phyloP scores from a whole-genome alignment of 1,284 basidiomycete genomes.

The Rhodofomes roseus region DNA sequence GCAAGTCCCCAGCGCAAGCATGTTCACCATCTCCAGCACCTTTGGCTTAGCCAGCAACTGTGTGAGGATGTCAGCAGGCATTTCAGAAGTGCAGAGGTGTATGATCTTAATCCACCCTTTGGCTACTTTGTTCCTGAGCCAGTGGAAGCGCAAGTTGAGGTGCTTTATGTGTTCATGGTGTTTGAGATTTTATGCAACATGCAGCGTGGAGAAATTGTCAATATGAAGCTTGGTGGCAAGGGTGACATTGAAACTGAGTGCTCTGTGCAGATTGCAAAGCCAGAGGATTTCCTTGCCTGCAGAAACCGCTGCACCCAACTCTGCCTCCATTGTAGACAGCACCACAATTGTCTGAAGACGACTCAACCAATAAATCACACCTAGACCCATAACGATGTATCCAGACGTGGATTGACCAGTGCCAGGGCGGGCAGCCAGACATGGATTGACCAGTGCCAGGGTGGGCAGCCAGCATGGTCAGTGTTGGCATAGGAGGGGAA shows the following conservation, averaged over 20 bases:
- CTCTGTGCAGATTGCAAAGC: constrained; percentile 8
- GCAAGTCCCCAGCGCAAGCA: not conserved
- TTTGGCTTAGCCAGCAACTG: constrained; percentile 2
- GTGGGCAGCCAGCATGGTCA: constrained; percentile 4
- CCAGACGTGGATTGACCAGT: not conserved
- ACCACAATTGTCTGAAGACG: constrained; percentile 10
- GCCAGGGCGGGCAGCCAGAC: constrained; percentile 10
- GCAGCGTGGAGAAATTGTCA: constrained; percentile 14
- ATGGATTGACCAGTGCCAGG: constrained; percentile 6
- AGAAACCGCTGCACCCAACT: not conserved
- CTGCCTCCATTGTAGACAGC: not conserved
- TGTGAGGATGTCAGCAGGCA: constrained; percentile 2
- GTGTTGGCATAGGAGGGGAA: not conserved
- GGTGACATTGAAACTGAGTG: not conserved
- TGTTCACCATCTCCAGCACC: constrained; percentile 3
- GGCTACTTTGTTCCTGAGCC: constrained; percentile 10
- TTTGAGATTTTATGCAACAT: constrained; percentile 8
- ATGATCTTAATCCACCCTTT: constrained; percentile 6
- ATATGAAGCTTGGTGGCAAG: not conserved
- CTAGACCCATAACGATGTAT: not conserved
- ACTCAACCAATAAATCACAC: not conserved
- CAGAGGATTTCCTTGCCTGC: constrained; percentile 11
- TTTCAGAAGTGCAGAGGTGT: not conserved
- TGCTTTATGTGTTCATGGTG: constrained; percentile 14
- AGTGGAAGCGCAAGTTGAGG: constrained; percentile 12